Evolutionary conservation across 495 filamentous ascomycete genomes (phyloP).

Genomic region (Parmelia sp.): DNA sequence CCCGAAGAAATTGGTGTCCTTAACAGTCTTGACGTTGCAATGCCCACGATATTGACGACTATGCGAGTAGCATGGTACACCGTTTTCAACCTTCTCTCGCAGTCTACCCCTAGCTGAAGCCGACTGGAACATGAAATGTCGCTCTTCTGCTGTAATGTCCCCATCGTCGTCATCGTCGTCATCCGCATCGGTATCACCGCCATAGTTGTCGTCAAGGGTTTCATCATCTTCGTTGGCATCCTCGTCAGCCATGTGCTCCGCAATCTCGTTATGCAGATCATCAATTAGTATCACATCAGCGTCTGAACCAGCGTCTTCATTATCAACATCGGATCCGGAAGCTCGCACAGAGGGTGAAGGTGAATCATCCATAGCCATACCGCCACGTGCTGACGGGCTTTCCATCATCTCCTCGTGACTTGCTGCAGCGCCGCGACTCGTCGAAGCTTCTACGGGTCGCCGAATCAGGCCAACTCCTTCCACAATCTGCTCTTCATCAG

Average conservation of each 20-base stretch:
- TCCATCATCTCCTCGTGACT: neutral
- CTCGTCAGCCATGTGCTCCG: constrained; percentile 30
- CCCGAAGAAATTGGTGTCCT: constrained; percentile 70
- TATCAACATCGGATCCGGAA: constrained; percentile 20
- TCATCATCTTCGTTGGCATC: constrained; percentile 32
- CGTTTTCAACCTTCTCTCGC: constrained; percentile 44
- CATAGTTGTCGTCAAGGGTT: constrained; percentile 33
- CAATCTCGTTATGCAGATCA: constrained; percentile 31
- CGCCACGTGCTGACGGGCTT: neutral
- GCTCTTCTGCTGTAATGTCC: constrained; percentile 27
- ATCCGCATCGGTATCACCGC: constrained; percentile 32
- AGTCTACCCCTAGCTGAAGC: constrained; percentile 35
- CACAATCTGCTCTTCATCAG: constrained; percentile 38
- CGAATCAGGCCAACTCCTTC: constrained; percentile 31
- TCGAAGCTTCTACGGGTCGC: neutral
- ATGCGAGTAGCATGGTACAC: constrained; percentile 53
- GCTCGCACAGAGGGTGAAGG: constrained; percentile 2
- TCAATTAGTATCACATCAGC: constrained; percentile 25
- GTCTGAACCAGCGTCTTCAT: constrained; percentile 25
- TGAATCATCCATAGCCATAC: constrained; percentile 3
- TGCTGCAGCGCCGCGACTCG: neutral
- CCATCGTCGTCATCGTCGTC: constrained; percentile 33
- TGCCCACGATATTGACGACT: constrained; percentile 58
- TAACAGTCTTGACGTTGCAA: constrained; percentile 69
- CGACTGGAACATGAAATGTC: constrained; percentile 34